These are phyloP conservation scores for Borealophlyctis nickersoniae DNA, from an alignment of 192 early-diverging fungal genomes.

Conservation along the genomic window DNA sequence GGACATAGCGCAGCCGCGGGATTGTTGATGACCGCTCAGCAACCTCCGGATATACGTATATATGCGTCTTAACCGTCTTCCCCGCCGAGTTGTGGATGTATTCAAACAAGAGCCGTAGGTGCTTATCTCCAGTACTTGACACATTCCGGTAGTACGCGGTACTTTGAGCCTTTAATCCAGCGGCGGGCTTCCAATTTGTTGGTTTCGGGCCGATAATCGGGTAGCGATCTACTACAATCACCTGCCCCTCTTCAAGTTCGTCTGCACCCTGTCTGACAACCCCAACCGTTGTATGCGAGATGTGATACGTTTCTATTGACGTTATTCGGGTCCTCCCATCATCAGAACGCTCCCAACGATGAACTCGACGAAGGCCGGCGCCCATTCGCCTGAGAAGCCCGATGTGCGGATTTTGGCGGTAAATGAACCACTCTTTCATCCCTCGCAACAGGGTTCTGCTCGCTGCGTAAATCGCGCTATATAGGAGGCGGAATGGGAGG, in stretches of 20 bases:
- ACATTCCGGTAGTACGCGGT: conserved; percentile 18
- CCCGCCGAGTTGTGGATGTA: conserved; percentile 24
- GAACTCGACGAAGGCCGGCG: conserved; percentile 7
- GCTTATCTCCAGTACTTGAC: neutral
- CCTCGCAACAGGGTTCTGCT: conserved; percentile 2
- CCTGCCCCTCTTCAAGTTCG: neutral
- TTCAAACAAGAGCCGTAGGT: conserved; percentile 24
- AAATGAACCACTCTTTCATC: conserved; percentile 6
- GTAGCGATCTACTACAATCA: conserved; percentile 11
- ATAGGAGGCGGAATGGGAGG: conserved; percentile 12
- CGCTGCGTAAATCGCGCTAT: conserved; percentile 5
- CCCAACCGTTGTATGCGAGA: conserved; percentile 14
- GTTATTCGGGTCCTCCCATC: neutral
- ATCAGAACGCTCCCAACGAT: conserved; percentile 3
- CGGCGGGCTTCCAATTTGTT: conserved; percentile 38
- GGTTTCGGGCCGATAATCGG: conserved; percentile 24
- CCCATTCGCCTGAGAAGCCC: conserved; percentile 2
- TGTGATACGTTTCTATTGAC: conserved; percentile 17
- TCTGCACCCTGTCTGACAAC: neutral
- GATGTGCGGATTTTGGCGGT: conserved; percentile 20
- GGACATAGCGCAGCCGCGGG: conserved; percentile 24
- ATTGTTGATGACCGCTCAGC: conserved; percentile 8
- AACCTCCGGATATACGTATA: conserved; percentile 27
- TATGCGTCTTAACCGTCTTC: conserved; percentile 18
- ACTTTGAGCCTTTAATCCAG: conserved; percentile 28